Evolutionary conservation across 371 early-diverging fungal species (phyloP).

Genomic region (Mucor saturninus): DNA sequence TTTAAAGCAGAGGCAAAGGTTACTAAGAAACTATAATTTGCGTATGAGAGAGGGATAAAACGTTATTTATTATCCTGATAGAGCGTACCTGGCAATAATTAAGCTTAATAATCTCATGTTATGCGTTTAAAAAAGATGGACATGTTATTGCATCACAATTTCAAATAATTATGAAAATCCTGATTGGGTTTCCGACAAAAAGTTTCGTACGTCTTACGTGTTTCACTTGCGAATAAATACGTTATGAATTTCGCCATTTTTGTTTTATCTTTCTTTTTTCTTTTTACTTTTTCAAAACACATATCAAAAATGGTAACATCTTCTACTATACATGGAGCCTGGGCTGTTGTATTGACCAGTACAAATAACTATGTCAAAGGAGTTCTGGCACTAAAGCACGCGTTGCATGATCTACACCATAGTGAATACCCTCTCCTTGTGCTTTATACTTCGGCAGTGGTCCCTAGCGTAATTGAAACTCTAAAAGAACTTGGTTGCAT

Average conservation of each 20-base stretch:
- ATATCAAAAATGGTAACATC: constrained; percentile 14
- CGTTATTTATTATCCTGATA: too few relatives aligned
- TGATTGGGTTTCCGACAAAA: neutral
- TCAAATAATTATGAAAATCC: too few relatives aligned
- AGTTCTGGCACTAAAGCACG: constrained; percentile 76
- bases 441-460: constrained; percentile 67
- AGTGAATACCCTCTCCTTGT: constrained; percentile 71
- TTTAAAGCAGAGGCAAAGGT: constrained; percentile 13
- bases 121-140: constrained; percentile 1
- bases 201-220: neutral
- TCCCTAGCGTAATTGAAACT: constrained; percentile 38
- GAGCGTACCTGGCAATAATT: constrained; percentile 14
- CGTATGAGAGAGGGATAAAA: neutral
- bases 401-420: constrained; percentile 65
- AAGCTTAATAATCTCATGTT: constrained; percentile 16
- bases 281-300: neutral
- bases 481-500: constrained; percentile 70
- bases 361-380: constrained; percentile 78
- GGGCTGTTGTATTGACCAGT: constrained; percentile 72
- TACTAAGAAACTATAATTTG: constrained; percentile 17
- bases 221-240: neutral
- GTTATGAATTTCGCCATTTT: neutral
- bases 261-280: neutral
- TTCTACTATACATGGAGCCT: constrained; percentile 46
- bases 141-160: neutral